These are phyloP conservation scores for Nemania diffusa DNA, from an alignment of 2,329 filamentous ascomycete species.

Conservation along the genomic window DNA sequence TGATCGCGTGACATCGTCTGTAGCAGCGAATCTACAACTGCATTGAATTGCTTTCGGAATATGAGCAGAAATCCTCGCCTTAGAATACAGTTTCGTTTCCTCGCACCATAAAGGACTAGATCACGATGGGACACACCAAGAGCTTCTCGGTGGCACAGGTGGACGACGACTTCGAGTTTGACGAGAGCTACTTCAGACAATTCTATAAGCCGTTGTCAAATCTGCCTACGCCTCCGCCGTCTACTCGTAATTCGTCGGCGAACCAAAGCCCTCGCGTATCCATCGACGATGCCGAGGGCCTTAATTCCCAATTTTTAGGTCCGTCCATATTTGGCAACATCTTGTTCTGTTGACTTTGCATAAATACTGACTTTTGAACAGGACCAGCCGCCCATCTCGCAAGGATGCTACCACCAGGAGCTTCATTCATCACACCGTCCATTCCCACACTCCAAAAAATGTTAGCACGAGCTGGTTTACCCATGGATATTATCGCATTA, in stretches of 20 bases:
- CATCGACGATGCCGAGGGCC: constrained; percentile 57
- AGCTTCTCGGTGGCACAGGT: constrained; percentile 46
- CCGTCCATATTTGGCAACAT: constrained; percentile 36
- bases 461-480: constrained; percentile 66
- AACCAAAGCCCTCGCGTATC: constrained; percentile 56
- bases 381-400: constrained; percentile 73
- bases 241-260: constrained; percentile 58
- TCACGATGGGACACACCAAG: constrained; percentile 51
- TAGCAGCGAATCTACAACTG: constrained; percentile 34
- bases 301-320: constrained; percentile 57
- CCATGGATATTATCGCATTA: constrained; percentile 70
- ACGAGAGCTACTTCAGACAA: constrained; percentile 64
- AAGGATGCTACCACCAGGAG: constrained; percentile 72
- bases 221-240: constrained; percentile 73
- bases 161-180: constrained; percentile 61
- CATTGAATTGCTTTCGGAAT: constrained; percentile 36
- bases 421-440: constrained; percentile 68
- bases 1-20: constrained; percentile 42
- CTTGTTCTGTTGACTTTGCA: constrained; percentile 32
- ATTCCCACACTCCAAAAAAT: constrained; percentile 69
- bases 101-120: constrained; percentile 40
- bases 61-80: constrained; percentile 42
- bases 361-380: constrained; percentile 48
- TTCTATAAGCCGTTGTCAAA: constrained; percentile 75
- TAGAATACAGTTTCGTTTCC: constrained; percentile 37